phyloP scores from a whole-genome alignment of 306 rosid species.

The Alnus rubra region DNA sequence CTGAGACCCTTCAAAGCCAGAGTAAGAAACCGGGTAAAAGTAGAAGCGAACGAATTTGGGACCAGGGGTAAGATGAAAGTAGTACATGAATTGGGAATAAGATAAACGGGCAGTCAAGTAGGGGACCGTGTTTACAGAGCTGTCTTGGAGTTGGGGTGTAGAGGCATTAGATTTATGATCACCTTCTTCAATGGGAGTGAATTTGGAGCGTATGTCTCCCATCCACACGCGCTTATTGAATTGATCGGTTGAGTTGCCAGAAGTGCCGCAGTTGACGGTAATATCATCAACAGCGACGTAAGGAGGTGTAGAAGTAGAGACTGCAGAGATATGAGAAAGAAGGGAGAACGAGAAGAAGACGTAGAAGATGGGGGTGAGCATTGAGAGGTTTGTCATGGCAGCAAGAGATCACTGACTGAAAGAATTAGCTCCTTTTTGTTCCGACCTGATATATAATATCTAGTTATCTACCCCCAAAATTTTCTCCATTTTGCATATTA shows the following conservation, averaged over 20 bases:
- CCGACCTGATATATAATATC: no score
- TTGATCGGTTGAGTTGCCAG: not conserved
- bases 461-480: no score
- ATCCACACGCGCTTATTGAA: not conserved
- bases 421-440: no score
- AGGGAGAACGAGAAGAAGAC: not conserved
- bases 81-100: not conserved
- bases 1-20: conserved; percentile 11
- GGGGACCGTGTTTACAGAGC: not conserved
- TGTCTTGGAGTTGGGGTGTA: not conserved
- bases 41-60: conserved; percentile 24
- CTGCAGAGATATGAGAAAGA: not conserved
- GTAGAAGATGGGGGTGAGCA: not conserved
- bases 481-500: no score
- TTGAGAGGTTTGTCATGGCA: not conserved
- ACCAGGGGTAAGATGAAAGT: not conserved
- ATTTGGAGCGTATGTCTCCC: not conserved
- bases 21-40: conserved; percentile 32
- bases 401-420: not conserved
- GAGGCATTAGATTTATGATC: no score
- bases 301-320: not conserved
- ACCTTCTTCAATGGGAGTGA: not conserved
- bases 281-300: not conserved
- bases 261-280: not conserved
- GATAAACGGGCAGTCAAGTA: conserved; percentile 42